Evolutionary conservation across 352 stramenopile species (phyloP), one percentile per base, ranked within the genome.

Genomic region (Blastocystis sp.): DNA sequence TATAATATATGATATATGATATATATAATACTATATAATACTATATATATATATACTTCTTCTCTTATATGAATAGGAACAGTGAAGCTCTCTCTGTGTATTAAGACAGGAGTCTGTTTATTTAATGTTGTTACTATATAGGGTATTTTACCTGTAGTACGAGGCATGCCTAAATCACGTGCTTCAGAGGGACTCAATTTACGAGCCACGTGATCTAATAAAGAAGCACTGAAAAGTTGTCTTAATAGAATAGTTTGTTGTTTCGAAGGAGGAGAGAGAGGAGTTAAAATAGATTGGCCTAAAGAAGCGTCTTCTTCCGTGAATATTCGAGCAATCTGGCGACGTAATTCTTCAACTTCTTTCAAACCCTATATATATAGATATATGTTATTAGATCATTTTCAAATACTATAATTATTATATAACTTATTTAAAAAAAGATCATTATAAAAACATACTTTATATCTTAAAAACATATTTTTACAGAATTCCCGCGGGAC

Each of bases 131-230:
- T 70, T 13, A 58, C 47, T 13, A 70, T 16, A 57, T 72, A 73
- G 18, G 58, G 68, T 35, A 73, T 54, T 23, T 37, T 33, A 16
- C 34, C 18, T 13, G 41, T 65, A 4, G 27, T 64, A 33, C 30
- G 27, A 2, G 33, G 34, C 13, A 43, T 32, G 6, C 57, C 43
- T 9, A 70, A 28, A 21, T 44, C 47, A 18, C 54, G 36, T 2
- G 48, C 49, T 39, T 71, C 65, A 1, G 55, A 45, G 1, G 37
- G 13, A 6, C 56, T 65, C 49, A 70, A 68, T 34, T 58, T 58
- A 10, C 67, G 21, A 5, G 65, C 64, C 19, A 72, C 65, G 25
- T 70, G 56, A 27, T 71, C 47, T n/a, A 71, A 27, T 25, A 58
- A 68, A 4, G 55, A 41, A 19, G 48, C 43, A 2, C 39, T 39